Evolutionary conservation across 768 basidiomycete species (phyloP), one percentile per base, ranked within the genome.

Genomic region (Hemileccinum rubropunctum): DNA sequence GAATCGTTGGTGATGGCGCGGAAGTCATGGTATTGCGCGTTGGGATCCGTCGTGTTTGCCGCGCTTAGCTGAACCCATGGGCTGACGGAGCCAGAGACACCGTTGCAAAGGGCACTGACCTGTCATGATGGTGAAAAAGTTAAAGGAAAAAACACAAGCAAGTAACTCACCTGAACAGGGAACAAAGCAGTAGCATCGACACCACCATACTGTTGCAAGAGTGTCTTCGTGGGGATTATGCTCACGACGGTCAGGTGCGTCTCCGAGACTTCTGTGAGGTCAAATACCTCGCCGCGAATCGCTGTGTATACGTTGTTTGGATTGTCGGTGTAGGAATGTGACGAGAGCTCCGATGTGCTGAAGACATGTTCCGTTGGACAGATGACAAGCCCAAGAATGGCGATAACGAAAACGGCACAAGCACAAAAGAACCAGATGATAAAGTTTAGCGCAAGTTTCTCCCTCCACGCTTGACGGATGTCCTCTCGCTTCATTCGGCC

Each of bases 401-500:
- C 91, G 61, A 98, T 95, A 61, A 99, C 88, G 68, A 99, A 98
- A 41, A 94, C 78, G 1, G 92, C 86, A 58, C 82, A 83, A n/a
- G 69, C 86, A 55, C 94, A 98, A 27, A 90, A 75, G 62, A 97
- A 83, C 95, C 95, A 98, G 59, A 99, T 98, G 70, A 99, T 74
- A 51, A 99, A 69, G 68, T 98, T 98, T 62, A 98, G 80, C 3
- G 92, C 91, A 1, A 98, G 76, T 69, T 99, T 98, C 71, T 98
- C 97, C 51, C 95, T 76, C 97, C 97, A 99, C 2, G 97, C 97
- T 68, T 98, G 93, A 21, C 88, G 82, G 20, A 99, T 78, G 60
- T 99, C 97, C 54, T 86, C 67, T 7, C 95, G 86, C 72, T 98
- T 97, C 94, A 98, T 97, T 26, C 91, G 78, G 1, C 95, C 94